Evolutionary conservation across 371 early-diverging fungal genomes (phyloP).

Genomic region (Circinella umbellata): DNA sequence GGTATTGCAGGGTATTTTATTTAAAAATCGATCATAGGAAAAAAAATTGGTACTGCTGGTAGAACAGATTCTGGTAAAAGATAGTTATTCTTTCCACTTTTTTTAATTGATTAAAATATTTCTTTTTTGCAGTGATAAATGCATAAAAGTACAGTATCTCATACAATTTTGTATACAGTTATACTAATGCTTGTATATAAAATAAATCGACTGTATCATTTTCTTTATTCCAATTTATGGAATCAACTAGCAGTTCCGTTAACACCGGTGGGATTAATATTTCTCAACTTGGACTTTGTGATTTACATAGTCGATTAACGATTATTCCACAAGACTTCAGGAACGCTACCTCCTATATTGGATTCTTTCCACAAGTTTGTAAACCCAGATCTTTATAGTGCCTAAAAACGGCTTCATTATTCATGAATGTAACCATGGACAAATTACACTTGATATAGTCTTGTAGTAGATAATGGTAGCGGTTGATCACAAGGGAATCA

Average conservation of each 20-base stretch:
- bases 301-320: constrained; percentile 63
- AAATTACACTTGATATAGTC: constrained; percentile 62
- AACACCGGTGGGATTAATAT: constrained; percentile 77
- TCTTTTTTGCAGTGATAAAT: too few relatives aligned
- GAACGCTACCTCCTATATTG: constrained; percentile 79
- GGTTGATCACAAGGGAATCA: constrained; percentile 89
- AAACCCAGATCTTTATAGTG: constrained; percentile 80
- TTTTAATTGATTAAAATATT: too few relatives aligned
- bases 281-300: constrained; percentile 63
- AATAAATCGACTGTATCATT: constrained; percentile 67
- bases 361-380: constrained; percentile 73
- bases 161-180: too few relatives aligned
- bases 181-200: too few relatives aligned
- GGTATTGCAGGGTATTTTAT: constrained; percentile 70
- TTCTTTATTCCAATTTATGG: constrained; percentile 78
- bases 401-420: constrained; percentile 66
- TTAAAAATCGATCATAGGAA: constrained; percentile 58
- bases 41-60: constrained; percentile 69
- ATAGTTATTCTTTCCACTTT: too few relatives aligned
- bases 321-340: constrained; percentile 80
- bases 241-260: constrained; percentile 63
- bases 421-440: constrained; percentile 38
- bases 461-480: constrained; percentile 74
- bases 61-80: constrained; percentile 34
- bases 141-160: too few relatives aligned